These are phyloP conservation scores for Rhynchospora breviuscula DNA, from an alignment of 176 grass and related monocot species.

Conservation along the genomic window DNA sequence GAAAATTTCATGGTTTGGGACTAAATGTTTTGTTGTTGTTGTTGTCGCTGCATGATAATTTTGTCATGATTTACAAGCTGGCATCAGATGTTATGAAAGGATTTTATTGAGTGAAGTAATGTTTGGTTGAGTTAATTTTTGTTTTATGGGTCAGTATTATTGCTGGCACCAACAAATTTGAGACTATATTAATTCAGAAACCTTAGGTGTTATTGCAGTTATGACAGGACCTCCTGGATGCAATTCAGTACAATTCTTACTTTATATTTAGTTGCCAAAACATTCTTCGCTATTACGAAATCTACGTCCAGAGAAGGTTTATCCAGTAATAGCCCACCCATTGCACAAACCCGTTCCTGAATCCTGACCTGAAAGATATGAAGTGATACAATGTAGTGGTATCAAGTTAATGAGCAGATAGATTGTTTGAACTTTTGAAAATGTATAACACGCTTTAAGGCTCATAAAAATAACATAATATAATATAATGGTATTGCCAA, in stretches of 20 bases:
- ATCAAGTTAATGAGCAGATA: background rate
- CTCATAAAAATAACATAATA: background rate
- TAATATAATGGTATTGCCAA: background rate
- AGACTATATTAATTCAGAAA: background rate
- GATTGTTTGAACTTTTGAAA: background rate
- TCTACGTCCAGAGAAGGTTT: slow-evolving; percentile 59
- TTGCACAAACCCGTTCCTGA: slow-evolving; percentile 61
- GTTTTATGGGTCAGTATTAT: background rate
- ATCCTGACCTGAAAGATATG: slow-evolving; percentile 60
- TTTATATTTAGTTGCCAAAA: slow-evolving; percentile 74
- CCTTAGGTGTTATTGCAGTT: background rate
- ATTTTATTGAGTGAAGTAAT: background rate
- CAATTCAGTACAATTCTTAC: slow-evolving; percentile 39
- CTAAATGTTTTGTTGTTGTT: too few species aligned
- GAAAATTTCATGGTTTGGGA: background rate
- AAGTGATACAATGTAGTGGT: background rate
- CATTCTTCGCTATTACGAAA: slow-evolving; percentile 90
- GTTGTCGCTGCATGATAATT: too few species aligned
- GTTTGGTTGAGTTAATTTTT: background rate
- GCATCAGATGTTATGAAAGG: background rate
- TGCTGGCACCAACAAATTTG: background rate
- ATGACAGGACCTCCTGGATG: background rate
- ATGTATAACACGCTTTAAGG: background rate
- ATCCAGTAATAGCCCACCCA: slow-evolving; percentile 59
- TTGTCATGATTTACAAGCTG: background rate